Evolutionary conservation across 495 filamentous ascomycete genomes (phyloP).

Genomic region (Daldinia childiae): DNA sequence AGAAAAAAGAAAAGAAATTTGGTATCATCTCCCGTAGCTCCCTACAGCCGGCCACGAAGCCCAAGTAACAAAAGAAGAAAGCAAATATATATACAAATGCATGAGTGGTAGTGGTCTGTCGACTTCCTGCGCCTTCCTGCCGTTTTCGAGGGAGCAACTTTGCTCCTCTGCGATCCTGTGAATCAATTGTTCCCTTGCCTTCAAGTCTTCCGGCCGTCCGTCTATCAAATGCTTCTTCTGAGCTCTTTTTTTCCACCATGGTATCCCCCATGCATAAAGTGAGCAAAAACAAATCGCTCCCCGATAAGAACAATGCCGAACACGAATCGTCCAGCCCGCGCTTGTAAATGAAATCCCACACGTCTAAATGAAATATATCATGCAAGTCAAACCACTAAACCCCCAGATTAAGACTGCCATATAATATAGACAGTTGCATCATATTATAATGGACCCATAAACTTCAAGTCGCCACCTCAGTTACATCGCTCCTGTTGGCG

Average conservation of each 20-base stretch:
- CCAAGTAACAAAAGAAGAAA: constrained; percentile 30
- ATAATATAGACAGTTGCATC: constrained; percentile 21
- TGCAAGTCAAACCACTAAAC: constrained; percentile 37
- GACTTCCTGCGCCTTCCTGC: constrained; percentile 13
- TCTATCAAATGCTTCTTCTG: constrained; percentile 44
- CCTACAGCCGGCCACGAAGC: constrained; percentile 32
- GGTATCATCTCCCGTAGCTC: constrained; percentile 42
- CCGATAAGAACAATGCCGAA: constrained; percentile 9
- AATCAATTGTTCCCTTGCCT: constrained; percentile 3
- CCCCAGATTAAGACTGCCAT: constrained; percentile 16
- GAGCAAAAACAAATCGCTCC: constrained; percentile 22
- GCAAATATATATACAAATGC: constrained; percentile 45
- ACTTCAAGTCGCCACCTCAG: background rate
- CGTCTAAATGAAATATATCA: constrained; percentile 31
- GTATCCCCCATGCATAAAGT: constrained; percentile 41
- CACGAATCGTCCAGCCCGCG: constrained; percentile 23
- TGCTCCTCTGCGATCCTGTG: background rate
- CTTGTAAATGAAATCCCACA: constrained; percentile 31
- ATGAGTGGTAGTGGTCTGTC: constrained; percentile 24
- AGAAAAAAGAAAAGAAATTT: constrained; percentile 21
- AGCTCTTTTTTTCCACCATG: constrained; percentile 21
- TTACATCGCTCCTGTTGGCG: constrained; percentile 44
- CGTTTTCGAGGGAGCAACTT: constrained; percentile 9
- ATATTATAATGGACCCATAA: constrained; percentile 25
- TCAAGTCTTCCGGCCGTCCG: constrained; percentile 15